phyloP scores from a whole-genome alignment of 148 eudicot genomes.

The Silene uniflora region DNA sequence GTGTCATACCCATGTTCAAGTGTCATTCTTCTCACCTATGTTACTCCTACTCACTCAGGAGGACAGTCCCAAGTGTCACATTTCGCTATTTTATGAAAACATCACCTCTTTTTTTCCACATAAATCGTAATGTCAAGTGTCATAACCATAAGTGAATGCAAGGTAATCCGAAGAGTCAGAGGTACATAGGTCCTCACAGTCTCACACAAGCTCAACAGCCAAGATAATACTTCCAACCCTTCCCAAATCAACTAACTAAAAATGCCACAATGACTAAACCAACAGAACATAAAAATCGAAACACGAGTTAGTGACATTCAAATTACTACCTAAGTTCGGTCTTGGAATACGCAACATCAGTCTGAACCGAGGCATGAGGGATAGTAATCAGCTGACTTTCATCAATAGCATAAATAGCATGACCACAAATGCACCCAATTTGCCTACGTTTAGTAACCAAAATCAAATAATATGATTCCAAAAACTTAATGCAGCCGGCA shows the following conservation, averaged over 20 bases:
- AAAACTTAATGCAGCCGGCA: slow-evolving; percentile 91
- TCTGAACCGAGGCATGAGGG: slow-evolving; percentile 81
- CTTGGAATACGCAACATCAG: slow-evolving; percentile 86
- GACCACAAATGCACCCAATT: slow-evolving; percentile 93
- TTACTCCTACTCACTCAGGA: background rate
- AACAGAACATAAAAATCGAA: background rate
- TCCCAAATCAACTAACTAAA: background rate
- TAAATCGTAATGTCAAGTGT: too few species aligned
- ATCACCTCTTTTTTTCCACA: too few species aligned
- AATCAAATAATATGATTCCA: slow-evolving; percentile 84
- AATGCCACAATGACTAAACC: background rate
- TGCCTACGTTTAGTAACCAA: slow-evolving; percentile 83
- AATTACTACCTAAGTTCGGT: slow-evolving; percentile 71
- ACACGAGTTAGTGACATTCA: background rate
- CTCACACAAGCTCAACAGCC: background rate
- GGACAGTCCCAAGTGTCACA: background rate
- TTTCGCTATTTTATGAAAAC: too few species aligned
- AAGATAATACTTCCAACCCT: background rate
- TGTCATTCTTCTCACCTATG: background rate
- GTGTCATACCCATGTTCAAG: too few species aligned
- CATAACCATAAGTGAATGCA: background rate
- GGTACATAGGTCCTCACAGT: background rate
- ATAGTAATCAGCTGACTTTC: slow-evolving; percentile 90
- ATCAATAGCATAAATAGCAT: slow-evolving; percentile 88
- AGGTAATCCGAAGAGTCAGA: background rate